Evolutionary conservation across 2,329 filamentous ascomycete genomes (phyloP).

Genomic region (Penicillium griseofulvum): DNA sequence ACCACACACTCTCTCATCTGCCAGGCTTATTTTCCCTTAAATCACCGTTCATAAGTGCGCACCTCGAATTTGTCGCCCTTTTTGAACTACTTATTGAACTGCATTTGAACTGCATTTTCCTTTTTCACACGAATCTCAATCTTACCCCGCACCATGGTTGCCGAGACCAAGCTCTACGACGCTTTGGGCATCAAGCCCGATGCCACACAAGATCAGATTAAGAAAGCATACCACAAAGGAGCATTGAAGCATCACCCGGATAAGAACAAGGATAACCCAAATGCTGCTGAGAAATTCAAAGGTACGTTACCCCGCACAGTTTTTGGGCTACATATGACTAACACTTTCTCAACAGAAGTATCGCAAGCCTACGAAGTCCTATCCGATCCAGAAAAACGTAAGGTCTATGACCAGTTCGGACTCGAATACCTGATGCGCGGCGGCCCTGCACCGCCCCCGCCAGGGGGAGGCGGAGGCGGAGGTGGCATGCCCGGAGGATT

Average conservation of each 20-base stretch:
- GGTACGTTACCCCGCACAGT: constrained; percentile 40
- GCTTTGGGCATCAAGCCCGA: constrained; percentile 73
- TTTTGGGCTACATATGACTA: not conserved
- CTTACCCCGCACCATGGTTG: constrained; percentile 63
- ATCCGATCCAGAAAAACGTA: constrained; percentile 93
- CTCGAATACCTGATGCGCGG: constrained; percentile 88
- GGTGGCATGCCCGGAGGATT: constrained; percentile 57
- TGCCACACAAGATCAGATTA: constrained; percentile 89
- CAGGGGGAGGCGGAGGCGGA: constrained; percentile 55
- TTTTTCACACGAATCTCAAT: constrained; percentile 8
- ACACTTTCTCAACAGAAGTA: constrained; percentile 58
- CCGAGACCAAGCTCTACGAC: constrained; percentile 95
- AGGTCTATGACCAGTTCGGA: constrained; percentile 90
- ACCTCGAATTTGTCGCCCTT: not conserved
- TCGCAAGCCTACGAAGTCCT: constrained; percentile 98
- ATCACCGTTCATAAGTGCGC: constrained; percentile 8
- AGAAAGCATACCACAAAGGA: constrained; percentile 81
- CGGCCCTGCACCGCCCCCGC: constrained; percentile 63
- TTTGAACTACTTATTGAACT: not conserved
- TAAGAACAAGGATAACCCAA: constrained; percentile 92
- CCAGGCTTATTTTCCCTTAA: constrained; percentile 4
- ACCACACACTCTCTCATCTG: constrained; percentile 5
- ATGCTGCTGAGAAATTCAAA: constrained; percentile 92
- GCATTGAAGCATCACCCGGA: constrained; percentile 93
- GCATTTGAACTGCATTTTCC: not conserved